Percentiles rank a stretch among this genome's conserved stretches.
These are phyloP conservation scores for Cercospora sp. DNA, from an alignment of 2,329 filamentous ascomycete genomes.

Conservation along the genomic window DNA sequence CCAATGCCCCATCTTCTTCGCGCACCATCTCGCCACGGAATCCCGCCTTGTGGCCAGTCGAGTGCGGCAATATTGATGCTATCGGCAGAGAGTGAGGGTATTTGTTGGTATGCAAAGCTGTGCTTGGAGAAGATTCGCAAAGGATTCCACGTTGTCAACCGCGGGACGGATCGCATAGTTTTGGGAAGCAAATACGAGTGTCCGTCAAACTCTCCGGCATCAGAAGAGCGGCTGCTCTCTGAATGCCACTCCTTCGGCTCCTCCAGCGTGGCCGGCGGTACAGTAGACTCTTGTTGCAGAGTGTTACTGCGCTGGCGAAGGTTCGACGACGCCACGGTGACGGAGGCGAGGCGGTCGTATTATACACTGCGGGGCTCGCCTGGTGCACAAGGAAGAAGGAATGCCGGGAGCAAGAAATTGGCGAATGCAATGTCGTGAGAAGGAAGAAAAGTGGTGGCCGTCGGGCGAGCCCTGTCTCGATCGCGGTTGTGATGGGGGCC, in stretches of 20 bases:
- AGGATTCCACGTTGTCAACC: conserved; percentile 48
- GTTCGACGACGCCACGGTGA: conserved; percentile 7
- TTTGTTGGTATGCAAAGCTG: conserved; percentile 50
- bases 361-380: background rate
- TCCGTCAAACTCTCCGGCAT: conserved; percentile 22
- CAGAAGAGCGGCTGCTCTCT: conserved; percentile 31
- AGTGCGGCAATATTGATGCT: conserved; percentile 38
- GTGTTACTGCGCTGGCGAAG: conserved; percentile 15
- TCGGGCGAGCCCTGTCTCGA: background rate
- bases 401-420: background rate
- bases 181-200: conserved; percentile 16
- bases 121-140: conserved; percentile 46
- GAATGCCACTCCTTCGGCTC: conserved; percentile 29
- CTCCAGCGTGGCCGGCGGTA: conserved; percentile 26
- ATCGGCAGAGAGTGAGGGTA: conserved; percentile 41
- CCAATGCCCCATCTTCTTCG: conserved; percentile 29
- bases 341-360: background rate
- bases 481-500: background rate
- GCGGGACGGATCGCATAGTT: conserved; percentile 31
- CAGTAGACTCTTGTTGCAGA: conserved; percentile 5
- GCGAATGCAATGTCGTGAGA: background rate
- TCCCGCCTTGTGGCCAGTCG: conserved; percentile 39
- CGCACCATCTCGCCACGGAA: conserved; percentile 35
- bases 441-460: background rate
- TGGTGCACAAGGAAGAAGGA: background rate